phyloP scores from a whole-genome alignment of 2,329 filamentous ascomycete genomes.

The Trichoderma sp. region DNA sequence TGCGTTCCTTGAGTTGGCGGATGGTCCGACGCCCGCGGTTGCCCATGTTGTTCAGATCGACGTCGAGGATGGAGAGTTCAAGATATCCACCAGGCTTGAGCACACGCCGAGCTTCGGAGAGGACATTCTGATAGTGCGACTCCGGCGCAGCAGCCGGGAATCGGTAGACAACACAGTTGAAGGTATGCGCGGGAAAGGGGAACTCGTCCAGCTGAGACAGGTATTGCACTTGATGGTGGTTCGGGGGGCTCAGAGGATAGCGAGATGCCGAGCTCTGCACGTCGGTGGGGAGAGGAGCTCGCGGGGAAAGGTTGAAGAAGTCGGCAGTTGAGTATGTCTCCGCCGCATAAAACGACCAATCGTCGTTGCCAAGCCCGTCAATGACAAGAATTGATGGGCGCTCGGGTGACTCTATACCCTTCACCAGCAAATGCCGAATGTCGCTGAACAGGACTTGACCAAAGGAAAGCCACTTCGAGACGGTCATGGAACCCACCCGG shows the following conservation, averaged over 20 bases:
- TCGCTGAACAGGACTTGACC: constrained; percentile 83
- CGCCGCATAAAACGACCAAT: constrained; percentile 86
- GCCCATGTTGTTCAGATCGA: constrained; percentile 83
- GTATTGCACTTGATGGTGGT: constrained; percentile 76
- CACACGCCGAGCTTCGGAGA: constrained; percentile 76
- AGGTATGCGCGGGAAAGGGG: constrained; percentile 75
- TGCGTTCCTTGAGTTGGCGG: constrained; percentile 69
- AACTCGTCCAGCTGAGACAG: constrained; percentile 64
- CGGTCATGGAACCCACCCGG: constrained; percentile 77
- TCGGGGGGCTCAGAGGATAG: constrained; percentile 62
- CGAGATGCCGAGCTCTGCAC: constrained; percentile 46
- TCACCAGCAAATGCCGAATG: constrained; percentile 68
- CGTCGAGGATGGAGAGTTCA: constrained; percentile 76
- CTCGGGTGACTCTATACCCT: constrained; percentile 42
- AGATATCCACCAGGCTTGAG: constrained; percentile 76
- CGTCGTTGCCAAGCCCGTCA: constrained; percentile 82
- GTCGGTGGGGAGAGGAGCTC: constrained; percentile 54
- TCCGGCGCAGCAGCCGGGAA: constrained; percentile 73
- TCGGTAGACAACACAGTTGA: constrained; percentile 74
- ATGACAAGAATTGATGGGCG: constrained; percentile 71
- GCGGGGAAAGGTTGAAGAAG: constrained; percentile 74
- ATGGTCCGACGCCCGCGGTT: constrained; percentile 68
- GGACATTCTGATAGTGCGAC: constrained; percentile 67
- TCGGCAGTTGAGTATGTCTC: constrained; percentile 75
- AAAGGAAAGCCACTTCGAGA: constrained; percentile 86